Evolutionary conservation across 768 basidiomycete genomes (phyloP).

Genomic region (Russula virescens): DNA sequence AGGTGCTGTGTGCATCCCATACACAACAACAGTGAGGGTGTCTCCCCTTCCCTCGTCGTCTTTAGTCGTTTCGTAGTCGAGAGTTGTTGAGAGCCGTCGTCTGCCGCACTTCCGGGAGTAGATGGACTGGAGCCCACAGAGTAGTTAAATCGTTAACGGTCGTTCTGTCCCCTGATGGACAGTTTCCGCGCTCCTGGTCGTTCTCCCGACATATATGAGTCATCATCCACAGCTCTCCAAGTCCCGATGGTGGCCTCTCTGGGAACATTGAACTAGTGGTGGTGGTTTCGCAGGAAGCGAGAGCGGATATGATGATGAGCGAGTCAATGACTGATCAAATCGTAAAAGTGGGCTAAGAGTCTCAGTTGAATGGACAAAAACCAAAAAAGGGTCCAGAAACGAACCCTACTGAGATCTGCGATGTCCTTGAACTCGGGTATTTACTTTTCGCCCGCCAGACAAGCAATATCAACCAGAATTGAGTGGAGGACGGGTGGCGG

Average conservation of each 20-base stretch:
- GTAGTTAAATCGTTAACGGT: not conserved
- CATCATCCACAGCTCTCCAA: slow-evolving; percentile 1
- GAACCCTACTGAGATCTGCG: slow-evolving; percentile 24
- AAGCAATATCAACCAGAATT: slow-evolving; percentile 13
- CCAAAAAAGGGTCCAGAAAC: slow-evolving; percentile 9
- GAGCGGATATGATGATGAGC: not conserved
- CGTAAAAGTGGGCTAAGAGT: not conserved
- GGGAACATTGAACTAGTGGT: not conserved
- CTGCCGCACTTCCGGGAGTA: not conserved
- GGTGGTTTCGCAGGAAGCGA: slow-evolving; percentile 7
- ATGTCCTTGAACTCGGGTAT: slow-evolving; percentile 8
- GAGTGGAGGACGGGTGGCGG: slow-evolving; percentile 9
- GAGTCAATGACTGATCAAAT: slow-evolving; percentile 8
- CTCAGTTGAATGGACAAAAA: not conserved
- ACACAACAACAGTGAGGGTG: slow-evolving; percentile 13
- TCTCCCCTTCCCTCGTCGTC: slow-evolving; percentile 4
- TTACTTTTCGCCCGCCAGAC: slow-evolving; percentile 9
- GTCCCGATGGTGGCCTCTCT: not conserved
- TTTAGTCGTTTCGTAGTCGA: slow-evolving; percentile 11
- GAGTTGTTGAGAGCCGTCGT: not conserved
- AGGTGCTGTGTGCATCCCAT: slow-evolving; percentile 6
- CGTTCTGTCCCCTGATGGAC: slow-evolving; percentile 17
- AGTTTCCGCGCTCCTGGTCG: slow-evolving; percentile 1
- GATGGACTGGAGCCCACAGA: slow-evolving; percentile 2
- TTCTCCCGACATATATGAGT: not conserved